These are phyloP conservation scores for Wickerhamiella alocasiicola DNA, from an alignment of 805 yeast genomes.

Conservation along the genomic window DNA sequence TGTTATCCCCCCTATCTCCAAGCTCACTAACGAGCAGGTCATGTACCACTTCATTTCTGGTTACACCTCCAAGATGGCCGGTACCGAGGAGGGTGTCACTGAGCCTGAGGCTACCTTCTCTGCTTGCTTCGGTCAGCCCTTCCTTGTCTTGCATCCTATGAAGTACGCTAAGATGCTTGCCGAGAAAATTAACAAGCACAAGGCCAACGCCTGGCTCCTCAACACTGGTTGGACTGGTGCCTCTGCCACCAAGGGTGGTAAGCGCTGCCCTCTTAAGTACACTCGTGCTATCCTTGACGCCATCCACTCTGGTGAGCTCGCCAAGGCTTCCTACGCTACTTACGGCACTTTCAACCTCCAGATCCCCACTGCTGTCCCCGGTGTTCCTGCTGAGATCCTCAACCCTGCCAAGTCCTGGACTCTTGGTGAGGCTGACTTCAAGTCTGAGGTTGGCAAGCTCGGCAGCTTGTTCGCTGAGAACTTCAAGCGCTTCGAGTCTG, in stretches of 20 bases:
- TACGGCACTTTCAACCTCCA: conserved; percentile 78
- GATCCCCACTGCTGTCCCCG: conserved; percentile 69
- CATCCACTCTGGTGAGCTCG: conserved; percentile 81
- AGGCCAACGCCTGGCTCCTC: conserved; percentile 88
- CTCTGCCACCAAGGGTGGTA: conserved; percentile 84
- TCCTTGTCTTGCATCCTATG: conserved; percentile 96
- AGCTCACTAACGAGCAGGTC: conserved; percentile 85
- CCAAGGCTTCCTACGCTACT: conserved; percentile 65
- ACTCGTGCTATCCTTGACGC: conserved; percentile 94
- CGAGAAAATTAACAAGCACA: conserved; percentile 79
- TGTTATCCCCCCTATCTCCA: conserved; percentile 93
- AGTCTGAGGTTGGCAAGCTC: conserved; percentile 46
- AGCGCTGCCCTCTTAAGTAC: conserved; percentile 94
- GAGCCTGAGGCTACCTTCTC: conserved; percentile 97
- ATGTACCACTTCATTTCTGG: conserved; percentile 99
- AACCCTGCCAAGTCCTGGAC: conserved; percentile 81
- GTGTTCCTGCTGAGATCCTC: conserved; percentile 73
- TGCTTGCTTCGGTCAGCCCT: conserved; percentile 98
- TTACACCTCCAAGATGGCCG: conserved; percentile 98
- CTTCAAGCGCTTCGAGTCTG: conserved; percentile 71
- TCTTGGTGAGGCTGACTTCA: conserved; percentile 42
- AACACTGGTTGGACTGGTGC: conserved; percentile 99
- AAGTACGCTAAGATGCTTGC: conserved; percentile 92
- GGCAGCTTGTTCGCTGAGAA: conserved; percentile 74
- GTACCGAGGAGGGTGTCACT: conserved; percentile 97